Base-by-base conservation (phyloP, 2,329 filamentous ascomycete genomes). In the Sclerotinia subarctica region DNA sequence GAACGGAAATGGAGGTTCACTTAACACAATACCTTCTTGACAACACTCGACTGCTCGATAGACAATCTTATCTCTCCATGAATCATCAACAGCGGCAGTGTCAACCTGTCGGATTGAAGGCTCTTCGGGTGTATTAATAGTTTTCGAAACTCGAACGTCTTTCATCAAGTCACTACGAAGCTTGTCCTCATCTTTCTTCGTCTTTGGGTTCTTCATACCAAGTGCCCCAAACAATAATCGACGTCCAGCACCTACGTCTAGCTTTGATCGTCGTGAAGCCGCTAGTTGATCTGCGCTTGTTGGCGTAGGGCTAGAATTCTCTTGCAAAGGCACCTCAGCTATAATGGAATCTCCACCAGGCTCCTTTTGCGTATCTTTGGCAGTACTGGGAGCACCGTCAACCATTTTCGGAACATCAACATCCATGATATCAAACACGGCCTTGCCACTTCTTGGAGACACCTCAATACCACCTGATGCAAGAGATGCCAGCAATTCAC, bases 1-100 rank as follows among this genome's bases (percentile, higher is more conserved):
- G 77, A 97, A 97, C 0, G 94, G 94, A 75, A 96, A 97, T 0
- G 94, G 92, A 0, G 94, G 94, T 46, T 91, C 85, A 65, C 86
- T 90, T 57, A 96, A 82, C 44, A 85, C 80, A 51, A 92, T 80
- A 6, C 83, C 85, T 42, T 91, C 85, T n/a, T 91, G 84, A 70
- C 88, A 87, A 78, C 94, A 97, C 77, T 98, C 94, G 0, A 96
- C 91, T 29, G 92, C 94, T 32, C 86, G 85, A 70, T 96, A 87
- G 15, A 82, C 84, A 69, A 97, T 89, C 72, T 88, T 92, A 5
- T 86, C 81, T 72, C 86, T 86, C 94, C 94, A 97, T 29, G 86
- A 83, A 42, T 90, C 84, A 56, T 87, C 83, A 56, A 85, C 80
- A 38, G 80, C 78, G 21, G 80, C 77, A 10, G 73, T 68, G 59